phyloP scores from a whole-genome alignment of 208 protist genomes.

The Trichomonas gallinae region DNA sequence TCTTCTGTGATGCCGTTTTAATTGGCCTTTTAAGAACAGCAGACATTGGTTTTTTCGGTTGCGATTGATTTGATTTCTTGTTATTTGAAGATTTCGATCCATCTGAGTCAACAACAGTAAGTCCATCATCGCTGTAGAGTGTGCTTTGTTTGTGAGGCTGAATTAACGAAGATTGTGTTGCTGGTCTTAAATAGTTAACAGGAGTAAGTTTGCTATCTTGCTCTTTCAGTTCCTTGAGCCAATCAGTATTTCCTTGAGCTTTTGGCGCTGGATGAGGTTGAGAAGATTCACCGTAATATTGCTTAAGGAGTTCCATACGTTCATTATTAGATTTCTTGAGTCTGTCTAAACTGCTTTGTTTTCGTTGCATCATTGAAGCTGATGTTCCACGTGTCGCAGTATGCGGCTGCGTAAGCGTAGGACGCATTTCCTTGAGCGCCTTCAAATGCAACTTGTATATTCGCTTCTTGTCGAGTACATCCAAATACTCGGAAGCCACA shows the following conservation, averaged over 20 bases:
- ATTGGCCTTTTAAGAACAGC: neutral
- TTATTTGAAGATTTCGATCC: neutral
- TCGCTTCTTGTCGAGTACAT: neutral
- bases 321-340: neutral
- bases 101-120: neutral
- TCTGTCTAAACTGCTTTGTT: neutral
- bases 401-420: neutral
- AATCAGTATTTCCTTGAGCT: neutral
- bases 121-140: neutral
- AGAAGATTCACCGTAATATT: neutral
- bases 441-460: neutral
- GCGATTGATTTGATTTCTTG: neutral
- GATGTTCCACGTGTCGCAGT: neutral
- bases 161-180: neutral
- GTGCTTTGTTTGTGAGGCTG: neutral
- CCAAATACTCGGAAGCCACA: neutral
- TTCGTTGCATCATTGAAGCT: neutral
- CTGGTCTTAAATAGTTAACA: neutral
- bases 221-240: neutral
- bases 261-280: neutral
- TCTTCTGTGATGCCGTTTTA: neutral
- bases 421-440: neutral
- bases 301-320: neutral
- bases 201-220: neutral
- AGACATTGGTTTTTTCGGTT: neutral